These are phyloP conservation scores for Talaromyces pinophilus DNA, from an alignment of 2,329 filamentous ascomycete species.

Conservation along the genomic window DNA sequence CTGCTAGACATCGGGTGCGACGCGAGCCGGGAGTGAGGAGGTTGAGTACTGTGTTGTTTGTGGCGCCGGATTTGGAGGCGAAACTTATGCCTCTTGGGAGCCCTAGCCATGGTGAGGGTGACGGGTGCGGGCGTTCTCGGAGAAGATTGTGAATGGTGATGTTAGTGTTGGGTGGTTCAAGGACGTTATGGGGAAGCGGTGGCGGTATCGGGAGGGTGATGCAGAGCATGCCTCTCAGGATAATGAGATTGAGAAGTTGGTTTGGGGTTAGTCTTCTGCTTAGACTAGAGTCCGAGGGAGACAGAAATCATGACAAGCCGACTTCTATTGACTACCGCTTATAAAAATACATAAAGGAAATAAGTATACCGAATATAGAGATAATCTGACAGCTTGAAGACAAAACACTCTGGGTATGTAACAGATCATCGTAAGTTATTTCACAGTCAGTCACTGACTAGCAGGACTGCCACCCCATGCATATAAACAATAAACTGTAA, in stretches of 20 bases:
- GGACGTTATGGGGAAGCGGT: neutral
- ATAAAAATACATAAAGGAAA: constrained; percentile 6
- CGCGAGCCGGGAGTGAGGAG: neutral
- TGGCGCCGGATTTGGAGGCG: neutral
- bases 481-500: constrained; percentile 15
- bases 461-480: constrained; percentile 20
- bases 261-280: neutral
- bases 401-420: neutral
- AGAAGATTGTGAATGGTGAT: neutral
- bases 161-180: neutral
- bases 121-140: neutral
- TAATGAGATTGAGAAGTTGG: neutral
- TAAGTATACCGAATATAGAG: constrained; percentile 2
- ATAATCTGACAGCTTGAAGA: neutral
- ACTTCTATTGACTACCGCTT: constrained; percentile 1
- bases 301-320: neutral
- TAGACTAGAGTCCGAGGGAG: neutral
- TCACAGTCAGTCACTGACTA: constrained; percentile 14
- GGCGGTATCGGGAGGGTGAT: neutral
- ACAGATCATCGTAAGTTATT: neutral
- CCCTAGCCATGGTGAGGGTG: neutral
- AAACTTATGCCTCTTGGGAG: neutral
- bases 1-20: neutral
- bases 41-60: neutral
- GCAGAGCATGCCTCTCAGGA: neutral